Conservation (phyloP, 2,329 filamentous ascomycete genomes). For the Diaporthe velutina region DNA sequence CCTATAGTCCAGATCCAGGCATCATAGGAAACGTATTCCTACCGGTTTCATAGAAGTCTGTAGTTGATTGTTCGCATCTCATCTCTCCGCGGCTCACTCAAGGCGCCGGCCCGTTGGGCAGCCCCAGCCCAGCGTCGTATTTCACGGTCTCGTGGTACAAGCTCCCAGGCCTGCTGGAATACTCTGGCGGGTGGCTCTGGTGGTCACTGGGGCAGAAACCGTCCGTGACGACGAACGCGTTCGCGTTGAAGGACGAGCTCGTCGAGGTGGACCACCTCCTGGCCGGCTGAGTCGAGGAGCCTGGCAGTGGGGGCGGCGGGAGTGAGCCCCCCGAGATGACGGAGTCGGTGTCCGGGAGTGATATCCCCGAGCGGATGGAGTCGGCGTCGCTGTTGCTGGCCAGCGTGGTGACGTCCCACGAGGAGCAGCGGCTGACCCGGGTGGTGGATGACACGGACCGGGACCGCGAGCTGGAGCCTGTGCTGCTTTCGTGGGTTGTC, state of each 20-base stretch:
- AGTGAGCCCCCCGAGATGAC: conserved; percentile 20
- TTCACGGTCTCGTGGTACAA: conserved; percentile 39
- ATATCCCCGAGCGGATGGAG: conserved; percentile 28
- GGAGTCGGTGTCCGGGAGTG: conserved; percentile 20
- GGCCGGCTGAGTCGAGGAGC: not conserved
- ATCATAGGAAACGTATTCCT: no score
- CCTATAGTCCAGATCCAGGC: not conserved
- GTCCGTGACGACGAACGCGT: conserved; percentile 35
- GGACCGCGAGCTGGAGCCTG: conserved; percentile 5
- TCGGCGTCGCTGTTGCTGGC: conserved; percentile 35
- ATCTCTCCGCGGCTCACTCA: not conserved
- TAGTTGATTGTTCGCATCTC: not conserved
- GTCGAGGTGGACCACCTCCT: conserved; percentile 41
- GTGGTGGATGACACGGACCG: conserved; percentile 4
- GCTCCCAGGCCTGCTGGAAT: conserved; percentile 36
- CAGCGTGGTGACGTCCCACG: conserved; percentile 34
- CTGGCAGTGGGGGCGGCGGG: conserved; percentile 23
- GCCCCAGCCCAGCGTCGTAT: conserved; percentile 34
- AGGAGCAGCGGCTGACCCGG: not conserved
- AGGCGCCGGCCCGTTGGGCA: conserved; percentile 25
- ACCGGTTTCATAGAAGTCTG: not conserved
- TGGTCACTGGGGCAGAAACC: conserved; percentile 10
- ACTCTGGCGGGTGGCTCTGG: conserved; percentile 23
- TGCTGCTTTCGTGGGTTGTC: conserved; percentile 1
- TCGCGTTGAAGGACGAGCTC: conserved; percentile 38